Evolutionary conservation across 1,284 basidiomycete genomes (phyloP).

Genomic region (Leccinum fuscescens): DNA sequence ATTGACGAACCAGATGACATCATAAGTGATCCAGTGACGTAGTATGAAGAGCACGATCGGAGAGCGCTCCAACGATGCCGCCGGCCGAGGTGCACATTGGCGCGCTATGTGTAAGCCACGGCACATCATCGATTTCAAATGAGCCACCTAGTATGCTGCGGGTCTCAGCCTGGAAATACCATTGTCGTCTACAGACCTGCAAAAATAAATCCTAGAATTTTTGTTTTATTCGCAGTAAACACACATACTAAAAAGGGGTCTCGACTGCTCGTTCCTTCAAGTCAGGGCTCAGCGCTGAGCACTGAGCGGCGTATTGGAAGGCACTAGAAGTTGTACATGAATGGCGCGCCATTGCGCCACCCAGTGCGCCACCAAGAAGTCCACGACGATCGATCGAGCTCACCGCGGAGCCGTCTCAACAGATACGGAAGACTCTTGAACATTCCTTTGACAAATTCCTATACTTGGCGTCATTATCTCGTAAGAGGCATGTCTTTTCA

Average conservation of each 20-base stretch:
- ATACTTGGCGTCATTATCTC: not conserved
- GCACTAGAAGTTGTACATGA: not conserved
- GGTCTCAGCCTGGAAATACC: not conserved
- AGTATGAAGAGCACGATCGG: constrained; percentile 9
- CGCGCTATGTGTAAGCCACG: not conserved
- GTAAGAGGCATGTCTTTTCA: not conserved
- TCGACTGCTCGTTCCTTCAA: too few relatives aligned
- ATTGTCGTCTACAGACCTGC: not conserved
- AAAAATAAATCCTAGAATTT: not conserved
- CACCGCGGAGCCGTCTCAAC: not conserved
- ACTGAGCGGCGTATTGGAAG: not conserved
- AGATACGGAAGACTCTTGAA: not conserved
- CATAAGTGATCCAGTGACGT: constrained; percentile 28
- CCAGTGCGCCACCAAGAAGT: too few relatives aligned
- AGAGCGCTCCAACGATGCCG: not conserved
- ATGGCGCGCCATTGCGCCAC: not conserved
- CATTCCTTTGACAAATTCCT: too few relatives aligned
- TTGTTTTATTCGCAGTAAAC: too few relatives aligned
- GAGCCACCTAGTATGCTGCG: not conserved
- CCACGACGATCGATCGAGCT: not conserved
- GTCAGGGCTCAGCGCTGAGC: too few relatives aligned
- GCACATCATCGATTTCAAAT: not conserved
- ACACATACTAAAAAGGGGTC: too few relatives aligned
- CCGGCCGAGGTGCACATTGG: not conserved
- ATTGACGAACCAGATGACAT: constrained; percentile 28